These are phyloP conservation scores for Euphrasia confusa DNA, from an alignment of 257 asterid species.

Conservation along the genomic window DNA sequence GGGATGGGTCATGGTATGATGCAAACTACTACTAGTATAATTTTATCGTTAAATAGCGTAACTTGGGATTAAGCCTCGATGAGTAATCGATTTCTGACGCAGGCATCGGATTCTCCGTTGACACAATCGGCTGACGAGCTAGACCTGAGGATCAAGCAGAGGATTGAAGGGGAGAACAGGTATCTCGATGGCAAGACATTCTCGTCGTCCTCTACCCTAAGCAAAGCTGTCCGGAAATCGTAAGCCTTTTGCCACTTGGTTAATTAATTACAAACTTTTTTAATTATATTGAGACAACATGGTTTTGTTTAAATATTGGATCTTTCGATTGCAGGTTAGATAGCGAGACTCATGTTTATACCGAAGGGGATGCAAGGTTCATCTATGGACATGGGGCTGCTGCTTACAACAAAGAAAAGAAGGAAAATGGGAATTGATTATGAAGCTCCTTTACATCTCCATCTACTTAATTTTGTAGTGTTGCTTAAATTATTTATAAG, in stretches of 20 bases:
- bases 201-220: slow-evolving; percentile 71
- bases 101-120: slow-evolving; percentile 79
- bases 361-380: slow-evolving; percentile 87
- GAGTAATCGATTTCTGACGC: not conserved
- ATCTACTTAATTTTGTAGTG: no score
- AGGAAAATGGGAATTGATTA: no score
- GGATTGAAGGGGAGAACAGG: slow-evolving; percentile 70
- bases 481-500: slow-evolving; percentile 26
- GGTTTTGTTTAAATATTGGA: not conserved
- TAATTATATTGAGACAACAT: no score
- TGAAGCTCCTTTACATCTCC: no score
- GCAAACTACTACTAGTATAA: not conserved
- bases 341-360: slow-evolving; percentile 72
- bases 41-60: no score
- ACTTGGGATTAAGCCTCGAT: no score
- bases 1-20: slow-evolving; percentile 99
- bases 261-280: no score
- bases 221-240: slow-evolving; percentile 89
- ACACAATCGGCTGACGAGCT: slow-evolving; percentile 47
- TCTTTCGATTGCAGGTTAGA: slow-evolving; percentile 42
- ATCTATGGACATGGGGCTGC: slow-evolving; percentile 80
- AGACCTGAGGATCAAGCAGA: slow-evolving; percentile 68
- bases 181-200: slow-evolving; percentile 83
- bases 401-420: slow-evolving; percentile 20
- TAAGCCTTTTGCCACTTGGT: slow-evolving; percentile 25